Base-by-base conservation (phyloP, 257 asterid genomes). In the Fraxinus americana region DNA sequence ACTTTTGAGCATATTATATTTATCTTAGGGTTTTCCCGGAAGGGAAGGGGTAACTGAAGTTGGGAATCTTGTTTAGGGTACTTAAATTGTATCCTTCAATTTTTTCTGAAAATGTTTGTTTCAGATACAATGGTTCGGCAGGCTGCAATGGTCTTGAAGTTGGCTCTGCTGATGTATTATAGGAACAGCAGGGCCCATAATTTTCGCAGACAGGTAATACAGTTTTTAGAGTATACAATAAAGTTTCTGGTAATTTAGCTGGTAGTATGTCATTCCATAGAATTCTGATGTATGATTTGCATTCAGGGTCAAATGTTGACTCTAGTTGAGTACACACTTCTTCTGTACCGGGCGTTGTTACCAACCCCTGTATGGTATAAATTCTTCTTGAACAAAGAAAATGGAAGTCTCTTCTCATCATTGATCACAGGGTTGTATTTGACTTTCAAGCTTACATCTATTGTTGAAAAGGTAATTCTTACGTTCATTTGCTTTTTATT, bases 321-420 rank as follows among this genome's bases (percentile, higher is more conserved):
- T 81, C 87, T 91, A 67, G 90, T 92, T 59, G 98, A 92, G 79
- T 92, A 91, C 83, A 77, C 89, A 8, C 73, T 90, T 83, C 85
- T 92, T 83, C 83, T 92, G n/a, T 87, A 90, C 88, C 96, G 97
- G 75, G 91, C 94, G 17, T 79, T 92, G 83, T 81, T 92, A 82
- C 98, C 97, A 6, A 76, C 98, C 75, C 92, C 98, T 54, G 94
- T 92, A 23, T 92, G 98, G 98, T 92, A 91, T 81, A 87, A 90
- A 78, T 92, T 91, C 89, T 92, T 92, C 86, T 80, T 92, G 85
- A 92, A 92, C 91, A 91, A 92, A 86, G 94, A 92, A 19, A 87
- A 92, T 79, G 98, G 97, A 50, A 90, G 94, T 80, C 92, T 92
- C 76, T 92, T 92, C 81, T 92, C 98, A 25, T 87, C 94, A 27